Evolutionary conservation across 768 basidiomycete species (phyloP).

Genomic region (Psilocybe subaeruginosa): DNA sequence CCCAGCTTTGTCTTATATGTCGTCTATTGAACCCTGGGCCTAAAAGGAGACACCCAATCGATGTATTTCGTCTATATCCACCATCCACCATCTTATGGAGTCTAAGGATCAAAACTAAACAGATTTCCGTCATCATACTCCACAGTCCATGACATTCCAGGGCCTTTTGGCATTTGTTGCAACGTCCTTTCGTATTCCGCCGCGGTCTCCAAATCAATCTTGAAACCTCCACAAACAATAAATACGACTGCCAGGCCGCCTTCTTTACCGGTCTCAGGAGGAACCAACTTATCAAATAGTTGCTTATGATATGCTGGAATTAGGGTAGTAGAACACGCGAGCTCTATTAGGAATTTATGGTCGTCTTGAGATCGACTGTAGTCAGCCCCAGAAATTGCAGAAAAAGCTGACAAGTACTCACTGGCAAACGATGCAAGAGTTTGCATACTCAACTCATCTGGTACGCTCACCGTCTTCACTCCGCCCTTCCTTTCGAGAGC

Average conservation of each 20-base stretch:
- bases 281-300: slow-evolving; percentile 56
- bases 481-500: slow-evolving; percentile 62
- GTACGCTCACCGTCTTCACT: slow-evolving; percentile 60
- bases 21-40: background rate
- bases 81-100: background rate
- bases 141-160: slow-evolving; percentile 35
- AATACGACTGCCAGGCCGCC: slow-evolving; percentile 52
- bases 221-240: slow-evolving; percentile 75
- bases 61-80: slow-evolving; percentile 7
- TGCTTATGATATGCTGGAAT: slow-evolving; percentile 62
- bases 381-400: too few relatives aligned
- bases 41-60: background rate
- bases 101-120: slow-evolving; percentile 30
- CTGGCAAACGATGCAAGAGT: slow-evolving; percentile 59
- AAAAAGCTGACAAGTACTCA: slow-evolving; percentile 31
- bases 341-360: slow-evolving; percentile 74
- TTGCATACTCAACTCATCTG: slow-evolving; percentile 73
- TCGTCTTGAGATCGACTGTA: slow-evolving; percentile 50
- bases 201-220: slow-evolving; percentile 59
- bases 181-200: slow-evolving; percentile 47
- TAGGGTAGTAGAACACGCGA: slow-evolving; percentile 75
- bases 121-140: slow-evolving; percentile 41
- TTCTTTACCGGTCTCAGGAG: slow-evolving; percentile 27
- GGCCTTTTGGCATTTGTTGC: slow-evolving; percentile 32
- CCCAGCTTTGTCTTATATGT: too few relatives aligned